These are phyloP conservation scores for Themeda triandra DNA, from an alignment of 176 grass and related monocot genomes.

Conservation along the genomic window DNA sequence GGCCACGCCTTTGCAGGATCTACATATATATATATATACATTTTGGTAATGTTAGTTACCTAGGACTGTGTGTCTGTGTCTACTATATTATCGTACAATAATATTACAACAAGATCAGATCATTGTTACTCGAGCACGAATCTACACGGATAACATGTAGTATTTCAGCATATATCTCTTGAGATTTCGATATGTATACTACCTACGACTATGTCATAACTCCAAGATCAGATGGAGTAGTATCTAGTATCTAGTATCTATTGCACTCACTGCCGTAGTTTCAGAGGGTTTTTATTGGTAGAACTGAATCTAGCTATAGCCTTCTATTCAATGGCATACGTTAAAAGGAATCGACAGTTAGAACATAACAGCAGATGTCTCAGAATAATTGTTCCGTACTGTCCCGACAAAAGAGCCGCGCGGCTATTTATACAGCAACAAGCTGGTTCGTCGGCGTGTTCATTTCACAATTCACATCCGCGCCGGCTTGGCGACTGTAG, in stretches of 20 bases:
- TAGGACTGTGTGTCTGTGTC: neutral
- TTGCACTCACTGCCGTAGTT: neutral
- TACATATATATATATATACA: neutral
- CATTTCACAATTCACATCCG: too few species aligned
- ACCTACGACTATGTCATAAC: neutral
- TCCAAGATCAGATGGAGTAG: too few species aligned
- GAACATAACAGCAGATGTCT: neutral
- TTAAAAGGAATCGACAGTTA: slow-evolving; percentile 12
- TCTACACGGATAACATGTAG: neutral
- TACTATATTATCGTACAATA: too few species aligned
- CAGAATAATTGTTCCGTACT: neutral
- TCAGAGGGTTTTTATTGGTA: neutral
- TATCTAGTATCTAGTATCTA: too few species aligned
- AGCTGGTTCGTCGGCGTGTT: too few species aligned
- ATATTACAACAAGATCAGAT: too few species aligned
- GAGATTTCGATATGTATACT: neutral
- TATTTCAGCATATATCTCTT: neutral
- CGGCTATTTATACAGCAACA: slow-evolving; percentile 24
- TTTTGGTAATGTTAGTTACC: neutral
- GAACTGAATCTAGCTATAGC: neutral
- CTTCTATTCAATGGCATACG: slow-evolving; percentile 1
- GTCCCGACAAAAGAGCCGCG: slow-evolving; percentile 26
- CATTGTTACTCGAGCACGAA: neutral
- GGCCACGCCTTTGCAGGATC: neutral
- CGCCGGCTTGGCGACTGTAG: slow-evolving; percentile 20